phyloP scores from a whole-genome alignment of 1,284 basidiomycete genomes.

The Mycena citricolor region DNA sequence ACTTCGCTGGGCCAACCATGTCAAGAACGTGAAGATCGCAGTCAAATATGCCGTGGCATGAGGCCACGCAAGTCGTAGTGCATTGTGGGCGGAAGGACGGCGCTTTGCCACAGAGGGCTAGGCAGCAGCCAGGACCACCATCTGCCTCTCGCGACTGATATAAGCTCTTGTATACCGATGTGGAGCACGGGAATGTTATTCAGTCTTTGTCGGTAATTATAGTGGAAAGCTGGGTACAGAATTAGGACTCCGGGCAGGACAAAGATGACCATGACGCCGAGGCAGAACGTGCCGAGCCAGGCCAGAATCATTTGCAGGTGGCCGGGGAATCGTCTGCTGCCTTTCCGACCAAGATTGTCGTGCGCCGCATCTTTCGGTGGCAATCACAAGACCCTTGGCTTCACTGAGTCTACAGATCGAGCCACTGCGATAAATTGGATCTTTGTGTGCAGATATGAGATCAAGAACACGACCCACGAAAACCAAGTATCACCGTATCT shows the following conservation, averaged over 20 bases:
- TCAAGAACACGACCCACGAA: slow-evolving; percentile 58
- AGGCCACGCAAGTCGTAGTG: too few species aligned
- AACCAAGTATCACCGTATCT: slow-evolving; percentile 92
- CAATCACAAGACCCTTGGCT: slow-evolving; percentile 94
- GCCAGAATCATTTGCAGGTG: slow-evolving; percentile 97
- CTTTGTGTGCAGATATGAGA: slow-evolving; percentile 11
- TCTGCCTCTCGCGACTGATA: too few species aligned
- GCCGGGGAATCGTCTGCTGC: slow-evolving; percentile 65
- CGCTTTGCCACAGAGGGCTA: too few species aligned
- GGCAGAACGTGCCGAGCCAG: slow-evolving; percentile 92
- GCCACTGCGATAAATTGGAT: slow-evolving; percentile 49
- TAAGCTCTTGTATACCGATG: too few species aligned
- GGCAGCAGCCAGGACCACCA: too few species aligned
- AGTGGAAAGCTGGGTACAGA: slow-evolving; percentile 85
- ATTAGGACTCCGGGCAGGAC: slow-evolving; percentile 86
- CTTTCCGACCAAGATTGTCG: slow-evolving; percentile 93
- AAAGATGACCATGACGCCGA: slow-evolving; percentile 90
- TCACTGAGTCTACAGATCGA: slow-evolving; percentile 97
- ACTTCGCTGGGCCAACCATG: too few species aligned
- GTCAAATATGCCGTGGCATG: too few species aligned
- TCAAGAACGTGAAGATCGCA: too few species aligned
- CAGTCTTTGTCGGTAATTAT: slow-evolving; percentile 89
- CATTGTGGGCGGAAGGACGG: too few species aligned
- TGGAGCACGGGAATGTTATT: slow-evolving; percentile 95
- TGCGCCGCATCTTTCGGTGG: too few species aligned